These are phyloP conservation scores for Cytospora piceae DNA, from an alignment of 2,329 filamentous ascomycete genomes.

Conservation along the genomic window DNA sequence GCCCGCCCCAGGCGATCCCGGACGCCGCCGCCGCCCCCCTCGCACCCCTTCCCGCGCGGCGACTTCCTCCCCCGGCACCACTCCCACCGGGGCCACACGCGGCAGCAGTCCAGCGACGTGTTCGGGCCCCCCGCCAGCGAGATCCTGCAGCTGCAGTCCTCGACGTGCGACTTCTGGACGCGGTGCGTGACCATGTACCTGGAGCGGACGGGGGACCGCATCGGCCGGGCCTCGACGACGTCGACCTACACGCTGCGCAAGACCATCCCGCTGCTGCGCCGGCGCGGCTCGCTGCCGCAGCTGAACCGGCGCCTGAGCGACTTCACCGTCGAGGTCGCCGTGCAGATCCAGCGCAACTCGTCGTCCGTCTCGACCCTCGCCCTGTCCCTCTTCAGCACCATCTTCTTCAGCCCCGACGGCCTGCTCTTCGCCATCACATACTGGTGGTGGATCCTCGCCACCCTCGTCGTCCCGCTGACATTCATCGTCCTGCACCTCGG, in stretches of 20 bases:
- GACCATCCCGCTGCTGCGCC: conserved; percentile 25
- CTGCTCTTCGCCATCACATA: conserved; percentile 28
- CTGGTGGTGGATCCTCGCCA: conserved; percentile 30
- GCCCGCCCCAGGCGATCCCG: background rate
- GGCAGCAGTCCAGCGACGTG: conserved; percentile 29
- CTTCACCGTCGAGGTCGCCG: conserved; percentile 28
- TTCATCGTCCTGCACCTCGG: conserved; percentile 28
- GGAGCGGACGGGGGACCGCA: conserved; percentile 25
- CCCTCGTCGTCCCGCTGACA: conserved; percentile 27
- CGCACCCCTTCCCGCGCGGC: background rate
- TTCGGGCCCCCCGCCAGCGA: conserved; percentile 26
- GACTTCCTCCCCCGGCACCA: background rate
- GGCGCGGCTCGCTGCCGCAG: conserved; percentile 28
- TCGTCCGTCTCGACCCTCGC: conserved; percentile 27
- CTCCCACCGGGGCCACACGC: conserved; percentile 22
- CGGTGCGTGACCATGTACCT: conserved; percentile 30
- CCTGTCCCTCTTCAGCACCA: conserved; percentile 29
- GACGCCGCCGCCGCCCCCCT: background rate
- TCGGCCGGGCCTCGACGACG: conserved; percentile 16
- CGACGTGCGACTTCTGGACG: conserved; percentile 30
- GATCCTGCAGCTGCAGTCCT: conserved; percentile 28
- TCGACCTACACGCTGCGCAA: conserved; percentile 29
- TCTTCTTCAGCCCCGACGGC: conserved; percentile 31
- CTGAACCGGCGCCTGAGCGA: conserved; percentile 28
- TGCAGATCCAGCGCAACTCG: conserved; percentile 28